Evolutionary conservation across 2,329 filamentous ascomycete species (phyloP).

Genomic region (Aspergillus nomiae): DNA sequence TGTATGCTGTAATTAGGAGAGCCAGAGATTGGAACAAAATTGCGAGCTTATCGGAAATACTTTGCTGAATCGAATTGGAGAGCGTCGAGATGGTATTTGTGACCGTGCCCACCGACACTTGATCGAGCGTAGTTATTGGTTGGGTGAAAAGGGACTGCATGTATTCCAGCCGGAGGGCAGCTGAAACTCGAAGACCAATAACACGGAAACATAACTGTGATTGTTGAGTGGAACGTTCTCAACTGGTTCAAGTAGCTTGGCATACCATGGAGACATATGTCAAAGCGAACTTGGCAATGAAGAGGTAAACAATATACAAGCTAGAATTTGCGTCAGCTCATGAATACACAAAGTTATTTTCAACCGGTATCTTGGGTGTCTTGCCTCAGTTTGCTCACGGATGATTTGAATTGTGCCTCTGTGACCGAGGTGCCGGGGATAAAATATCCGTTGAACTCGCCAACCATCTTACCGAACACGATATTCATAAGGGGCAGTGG

Average conservation of each 20-base stretch:
- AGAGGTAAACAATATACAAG: constrained; percentile 61
- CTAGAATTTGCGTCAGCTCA: constrained; percentile 30
- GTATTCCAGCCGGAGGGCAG: constrained; percentile 53
- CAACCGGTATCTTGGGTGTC: background rate
- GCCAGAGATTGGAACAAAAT: constrained; percentile 46
- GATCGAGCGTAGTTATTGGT: constrained; percentile 53
- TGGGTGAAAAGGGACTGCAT: constrained; percentile 53
- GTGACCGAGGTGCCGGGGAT: constrained; percentile 42
- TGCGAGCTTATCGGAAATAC: constrained; percentile 56
- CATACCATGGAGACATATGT: constrained; percentile 58
- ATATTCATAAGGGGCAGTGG: constrained; percentile 59
- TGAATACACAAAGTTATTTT: background rate
- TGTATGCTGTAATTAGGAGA: constrained; percentile 49
- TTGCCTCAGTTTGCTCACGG: constrained; percentile 47
- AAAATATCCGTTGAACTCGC: constrained; percentile 60
- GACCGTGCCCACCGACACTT: constrained; percentile 53
- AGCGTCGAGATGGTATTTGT: constrained; percentile 56
- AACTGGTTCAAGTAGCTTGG: background rate
- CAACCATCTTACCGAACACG: constrained; percentile 58
- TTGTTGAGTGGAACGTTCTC: background rate
- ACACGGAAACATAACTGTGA: constrained; percentile 49
- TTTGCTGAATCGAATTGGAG: constrained; percentile 56
- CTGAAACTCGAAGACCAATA: constrained; percentile 54
- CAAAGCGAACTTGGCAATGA: constrained; percentile 57
- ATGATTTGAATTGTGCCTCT: constrained; percentile 51